Percentiles rank a stretch among this genome's conserved stretches.
phyloP scores from a whole-genome alignment of 305 asterid genomes.

The Fraxinus baroniana region DNA sequence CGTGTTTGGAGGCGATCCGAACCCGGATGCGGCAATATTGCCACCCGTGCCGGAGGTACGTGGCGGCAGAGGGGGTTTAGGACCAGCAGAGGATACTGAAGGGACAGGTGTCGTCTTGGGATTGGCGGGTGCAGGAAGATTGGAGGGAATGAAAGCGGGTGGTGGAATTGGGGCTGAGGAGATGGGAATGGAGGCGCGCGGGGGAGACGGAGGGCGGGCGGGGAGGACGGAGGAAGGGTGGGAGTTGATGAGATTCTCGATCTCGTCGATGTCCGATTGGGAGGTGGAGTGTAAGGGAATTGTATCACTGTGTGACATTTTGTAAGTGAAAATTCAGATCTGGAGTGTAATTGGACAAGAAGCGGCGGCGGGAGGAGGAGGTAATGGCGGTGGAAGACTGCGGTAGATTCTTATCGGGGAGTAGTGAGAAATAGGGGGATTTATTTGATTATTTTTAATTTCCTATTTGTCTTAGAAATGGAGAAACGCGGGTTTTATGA shows the following conservation, averaged over 20 bases:
- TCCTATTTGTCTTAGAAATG: not conserved
- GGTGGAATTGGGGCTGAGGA: slow-evolving; percentile 51
- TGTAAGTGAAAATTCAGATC: not conserved
- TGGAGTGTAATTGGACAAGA: not conserved
- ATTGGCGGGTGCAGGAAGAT: slow-evolving; percentile 49
- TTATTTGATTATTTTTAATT: not conserved
- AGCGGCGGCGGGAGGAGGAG: not conserved
- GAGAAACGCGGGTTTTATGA: not conserved
- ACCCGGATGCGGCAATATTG: slow-evolving; percentile 44
- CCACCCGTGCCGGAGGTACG: slow-evolving; percentile 36
- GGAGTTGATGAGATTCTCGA: slow-evolving; percentile 84
- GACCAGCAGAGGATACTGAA: slow-evolving; percentile 18
- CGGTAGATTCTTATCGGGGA: not conserved
- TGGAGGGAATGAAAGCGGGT: slow-evolving; percentile 54
- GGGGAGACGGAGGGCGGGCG: slow-evolving; percentile 50
- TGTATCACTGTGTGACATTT: slow-evolving; percentile 79
- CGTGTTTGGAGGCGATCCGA: slow-evolving; percentile 74
- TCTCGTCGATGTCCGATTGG: slow-evolving; percentile 97
- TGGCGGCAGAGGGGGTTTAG: slow-evolving; percentile 31
- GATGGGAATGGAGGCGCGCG: slow-evolving; percentile 77
- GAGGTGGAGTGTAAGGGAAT: slow-evolving; percentile 70
- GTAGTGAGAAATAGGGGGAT: not conserved
- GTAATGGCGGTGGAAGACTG: not conserved
- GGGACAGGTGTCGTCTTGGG: slow-evolving; percentile 40
- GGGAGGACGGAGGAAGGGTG: slow-evolving; percentile 70